Conservation (phyloP, 148 eudicot species). For the Beta vulgaris region DNA sequence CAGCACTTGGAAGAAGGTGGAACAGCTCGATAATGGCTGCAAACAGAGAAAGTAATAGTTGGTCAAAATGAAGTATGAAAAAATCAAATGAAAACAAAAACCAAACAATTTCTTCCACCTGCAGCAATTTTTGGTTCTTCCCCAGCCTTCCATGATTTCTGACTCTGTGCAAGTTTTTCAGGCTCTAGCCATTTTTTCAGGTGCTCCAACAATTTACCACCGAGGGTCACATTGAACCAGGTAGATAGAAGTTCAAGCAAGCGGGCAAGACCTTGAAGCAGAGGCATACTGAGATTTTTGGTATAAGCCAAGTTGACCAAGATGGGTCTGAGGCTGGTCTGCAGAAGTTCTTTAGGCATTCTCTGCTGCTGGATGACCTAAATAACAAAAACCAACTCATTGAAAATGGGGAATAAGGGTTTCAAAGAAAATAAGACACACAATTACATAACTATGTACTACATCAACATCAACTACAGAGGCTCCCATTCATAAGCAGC, state of each 20-base stretch:
- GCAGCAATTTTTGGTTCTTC: conserved; percentile 99
- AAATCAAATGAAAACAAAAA: conserved; percentile 5
- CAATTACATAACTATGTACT: not conserved
- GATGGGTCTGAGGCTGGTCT: conserved; percentile 94
- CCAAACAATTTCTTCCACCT: conserved; percentile 39
- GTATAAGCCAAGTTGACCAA: conserved; percentile 92
- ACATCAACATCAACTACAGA: not conserved
- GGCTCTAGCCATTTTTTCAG: conserved; percentile 96
- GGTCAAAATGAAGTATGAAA: conserved; percentile 1
- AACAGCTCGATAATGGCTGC: conserved; percentile 98
- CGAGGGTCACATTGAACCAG: conserved; percentile 96
- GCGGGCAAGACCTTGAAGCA: conserved; percentile 95
- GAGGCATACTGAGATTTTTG: conserved; percentile 92
- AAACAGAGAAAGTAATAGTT: conserved; percentile 28
- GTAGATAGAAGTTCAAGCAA: conserved; percentile 90
- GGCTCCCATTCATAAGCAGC: not conserved
- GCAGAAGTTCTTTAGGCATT: conserved; percentile 99
- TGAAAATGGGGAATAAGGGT: not conserved
- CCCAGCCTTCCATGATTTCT: conserved; percentile 95
- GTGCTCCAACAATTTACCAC: conserved; percentile 92
- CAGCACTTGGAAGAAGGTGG: conserved; percentile 93
- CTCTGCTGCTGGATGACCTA: conserved; percentile 92
- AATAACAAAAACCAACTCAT: conserved; percentile 18
- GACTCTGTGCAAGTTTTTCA: conserved; percentile 88
- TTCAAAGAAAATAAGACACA: not conserved